Conservation (phyloP, 495 filamentous ascomycete species). For the Aspergillus nanangensis region DNA sequence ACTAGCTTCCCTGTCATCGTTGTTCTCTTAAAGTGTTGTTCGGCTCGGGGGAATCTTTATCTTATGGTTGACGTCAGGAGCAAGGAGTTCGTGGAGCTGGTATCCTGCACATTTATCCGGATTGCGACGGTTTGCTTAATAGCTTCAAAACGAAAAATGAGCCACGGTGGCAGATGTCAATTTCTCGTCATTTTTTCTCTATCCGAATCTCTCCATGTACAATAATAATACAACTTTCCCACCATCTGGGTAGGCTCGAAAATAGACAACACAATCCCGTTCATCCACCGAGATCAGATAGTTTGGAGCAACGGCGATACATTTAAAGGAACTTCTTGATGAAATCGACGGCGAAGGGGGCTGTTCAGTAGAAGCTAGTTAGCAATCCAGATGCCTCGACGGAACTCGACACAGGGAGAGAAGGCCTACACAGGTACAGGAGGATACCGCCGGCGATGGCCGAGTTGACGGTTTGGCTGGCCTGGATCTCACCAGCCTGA, state of each 20-base stretch:
- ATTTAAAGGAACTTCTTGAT: conserved; percentile 68
- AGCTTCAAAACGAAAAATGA: conserved; percentile 1
- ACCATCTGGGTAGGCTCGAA: neutral
- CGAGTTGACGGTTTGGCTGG: conserved; percentile 59
- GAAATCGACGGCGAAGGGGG: conserved; percentile 79
- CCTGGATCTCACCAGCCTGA: conserved; percentile 65
- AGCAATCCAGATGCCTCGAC: neutral
- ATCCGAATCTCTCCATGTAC: conserved; percentile 25
- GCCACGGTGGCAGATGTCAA: conserved; percentile 8
- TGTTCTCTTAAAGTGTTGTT: neutral
- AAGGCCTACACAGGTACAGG: conserved; percentile 87
- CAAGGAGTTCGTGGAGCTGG: conserved; percentile 15
- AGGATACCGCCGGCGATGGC: conserved; percentile 58
- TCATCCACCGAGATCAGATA: conserved; percentile 2
- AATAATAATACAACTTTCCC: conserved; percentile 36
- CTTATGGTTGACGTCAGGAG: conserved; percentile 9
- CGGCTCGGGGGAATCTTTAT: neutral
- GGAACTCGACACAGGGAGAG: too few species aligned
- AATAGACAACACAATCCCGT: conserved; percentile 2
- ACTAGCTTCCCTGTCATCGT: neutral
- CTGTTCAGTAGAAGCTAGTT: conserved; percentile 33
- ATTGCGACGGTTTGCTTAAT: conserved; percentile 1
- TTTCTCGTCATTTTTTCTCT: conserved; percentile 20
- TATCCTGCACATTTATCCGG: conserved; percentile 7
- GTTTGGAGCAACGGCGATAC: neutral